Evolutionary conservation across 2,329 filamentous ascomycete species (phyloP), one percentile per base, ranked within the genome.

Genomic region (Acrocalymma vagum): DNA sequence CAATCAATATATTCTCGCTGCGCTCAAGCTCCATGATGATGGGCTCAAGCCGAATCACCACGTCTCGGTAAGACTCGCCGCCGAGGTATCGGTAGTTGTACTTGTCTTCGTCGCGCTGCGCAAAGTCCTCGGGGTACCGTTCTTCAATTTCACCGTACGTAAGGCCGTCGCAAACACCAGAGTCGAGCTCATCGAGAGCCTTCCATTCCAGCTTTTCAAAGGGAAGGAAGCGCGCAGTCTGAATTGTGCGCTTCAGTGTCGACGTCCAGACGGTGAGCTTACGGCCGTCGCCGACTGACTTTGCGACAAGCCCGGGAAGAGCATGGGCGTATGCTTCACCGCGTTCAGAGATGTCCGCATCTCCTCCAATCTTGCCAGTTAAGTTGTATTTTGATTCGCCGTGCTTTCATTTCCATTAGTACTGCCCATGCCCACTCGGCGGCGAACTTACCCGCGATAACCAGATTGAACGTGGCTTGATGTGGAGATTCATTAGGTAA

Each of bases 11-110:
- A 65, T 99, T 95, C 71, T 97, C 94, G 57, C 87, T 90, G 49
- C 94, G 84, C 72, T 99, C 94, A 36, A 99, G 79, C 70, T 99
- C 94, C 94, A 99, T 99, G 74, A 99, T 99, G 72, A 99, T 99
- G 48, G 94, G 94, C 67, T 99, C 94, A 1, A 99, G 84, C 1
- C 94, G 90, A 62, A 96, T 97, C 26, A 99, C 94, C 1, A 99
- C 93, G 63, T 99, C 94, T 40, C 93, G 89, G 71, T 99, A 89
- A 47, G 89, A 95, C 74, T 99, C 94, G 38, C 94, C 94, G 50
- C 94, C 94, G 5, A 94, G 87, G 73, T 99, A 99, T 42, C 94
- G 90, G 75, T 99, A 99, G 76, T 99, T 97, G 82, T 97, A 97
- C 73, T 99, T 99, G 78, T 99, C 94, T 55, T 96, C 90, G 70